phyloP scores from a whole-genome alignment of 2,329 filamentous ascomycete genomes.

The Colletotrichum siamense region DNA sequence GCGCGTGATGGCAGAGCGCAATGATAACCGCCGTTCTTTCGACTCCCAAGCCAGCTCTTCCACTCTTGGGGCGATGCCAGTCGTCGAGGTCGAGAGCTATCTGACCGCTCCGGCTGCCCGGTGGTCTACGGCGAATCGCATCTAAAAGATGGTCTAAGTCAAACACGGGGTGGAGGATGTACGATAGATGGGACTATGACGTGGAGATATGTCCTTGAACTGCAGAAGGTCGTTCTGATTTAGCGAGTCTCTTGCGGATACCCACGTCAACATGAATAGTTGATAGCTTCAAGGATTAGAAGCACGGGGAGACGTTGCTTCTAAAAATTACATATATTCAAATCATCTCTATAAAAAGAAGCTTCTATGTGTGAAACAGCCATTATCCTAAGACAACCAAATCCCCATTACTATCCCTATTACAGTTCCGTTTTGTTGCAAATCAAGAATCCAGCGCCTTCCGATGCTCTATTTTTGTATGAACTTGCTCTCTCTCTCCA shows the following conservation, averaged over 20 bases:
- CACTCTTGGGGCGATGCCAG: constrained; percentile 6
- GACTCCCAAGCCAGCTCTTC: constrained; percentile 14
- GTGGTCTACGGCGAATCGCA: constrained; percentile 9
- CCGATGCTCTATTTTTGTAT: neutral
- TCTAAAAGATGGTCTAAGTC: neutral
- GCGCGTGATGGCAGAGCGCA: neutral
- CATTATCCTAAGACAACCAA: neutral
- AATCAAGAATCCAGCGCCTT: fast-evolving
- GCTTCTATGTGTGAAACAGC: neutral
- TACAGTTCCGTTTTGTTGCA: neutral
- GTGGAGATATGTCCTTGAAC: neutral
- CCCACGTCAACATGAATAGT: neutral
- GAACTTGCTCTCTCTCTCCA: neutral
- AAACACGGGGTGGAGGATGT: neutral
- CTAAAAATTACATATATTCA: no score
- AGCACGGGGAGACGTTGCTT: no score
- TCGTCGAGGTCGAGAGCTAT: constrained; percentile 6
- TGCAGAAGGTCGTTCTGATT: neutral
- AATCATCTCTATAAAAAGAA: neutral
- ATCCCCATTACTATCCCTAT: neutral
- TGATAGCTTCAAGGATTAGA: neutral
- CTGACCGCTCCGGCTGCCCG: constrained; percentile 3
- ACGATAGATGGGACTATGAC: neutral
- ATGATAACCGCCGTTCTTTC: neutral
- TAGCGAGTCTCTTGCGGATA: neutral